Evolutionary conservation across 2,329 filamentous ascomycete genomes (phyloP).

Genomic region (Verticillium alfalfae): DNA sequence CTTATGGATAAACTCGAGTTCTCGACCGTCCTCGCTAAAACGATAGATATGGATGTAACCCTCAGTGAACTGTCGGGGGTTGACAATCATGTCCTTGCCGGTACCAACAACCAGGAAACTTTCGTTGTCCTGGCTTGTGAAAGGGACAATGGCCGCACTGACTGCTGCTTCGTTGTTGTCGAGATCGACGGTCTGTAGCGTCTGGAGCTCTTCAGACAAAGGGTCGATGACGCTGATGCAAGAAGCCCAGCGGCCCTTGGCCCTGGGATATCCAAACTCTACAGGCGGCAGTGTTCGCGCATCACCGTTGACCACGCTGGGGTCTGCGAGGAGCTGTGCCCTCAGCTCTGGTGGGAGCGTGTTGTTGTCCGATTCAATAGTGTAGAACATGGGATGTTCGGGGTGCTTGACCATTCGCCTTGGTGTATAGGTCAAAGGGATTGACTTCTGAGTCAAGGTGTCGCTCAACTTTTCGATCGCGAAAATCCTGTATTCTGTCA

Average conservation of each 20-base stretch:
- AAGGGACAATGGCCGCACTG: constrained; percentile 77
- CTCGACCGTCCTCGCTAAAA: constrained; percentile 78
- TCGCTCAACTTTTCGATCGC: constrained; percentile 81
- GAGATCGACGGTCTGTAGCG: constrained; percentile 74
- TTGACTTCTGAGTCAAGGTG: constrained; percentile 80
- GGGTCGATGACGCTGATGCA: constrained; percentile 93
- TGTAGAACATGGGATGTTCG: constrained; percentile 84
- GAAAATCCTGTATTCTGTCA: constrained; percentile 61
- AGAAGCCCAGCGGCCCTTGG: constrained; percentile 85
- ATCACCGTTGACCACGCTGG: constrained; percentile 66
- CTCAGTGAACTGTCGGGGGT: constrained; percentile 66
- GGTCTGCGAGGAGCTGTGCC: constrained; percentile 68
- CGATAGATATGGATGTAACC: constrained; percentile 92
- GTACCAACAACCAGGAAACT: constrained; percentile 91
- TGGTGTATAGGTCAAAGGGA: constrained; percentile 85
- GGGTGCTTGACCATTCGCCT: constrained; percentile 84
- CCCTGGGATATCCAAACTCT: constrained; percentile 85
- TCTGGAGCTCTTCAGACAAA: constrained; percentile 59
- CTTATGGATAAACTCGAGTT: constrained; percentile 93
- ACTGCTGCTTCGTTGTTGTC: constrained; percentile 89
- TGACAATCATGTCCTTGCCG: constrained; percentile 80
- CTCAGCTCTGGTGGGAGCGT: constrained; percentile 76
- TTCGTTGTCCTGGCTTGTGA: constrained; percentile 84
- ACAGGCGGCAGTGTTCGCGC: constrained; percentile 64
- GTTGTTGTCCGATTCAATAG: constrained; percentile 90